phyloP scores from a whole-genome alignment of 768 basidiomycete genomes.

The Xerocomellus amylosporus region DNA sequence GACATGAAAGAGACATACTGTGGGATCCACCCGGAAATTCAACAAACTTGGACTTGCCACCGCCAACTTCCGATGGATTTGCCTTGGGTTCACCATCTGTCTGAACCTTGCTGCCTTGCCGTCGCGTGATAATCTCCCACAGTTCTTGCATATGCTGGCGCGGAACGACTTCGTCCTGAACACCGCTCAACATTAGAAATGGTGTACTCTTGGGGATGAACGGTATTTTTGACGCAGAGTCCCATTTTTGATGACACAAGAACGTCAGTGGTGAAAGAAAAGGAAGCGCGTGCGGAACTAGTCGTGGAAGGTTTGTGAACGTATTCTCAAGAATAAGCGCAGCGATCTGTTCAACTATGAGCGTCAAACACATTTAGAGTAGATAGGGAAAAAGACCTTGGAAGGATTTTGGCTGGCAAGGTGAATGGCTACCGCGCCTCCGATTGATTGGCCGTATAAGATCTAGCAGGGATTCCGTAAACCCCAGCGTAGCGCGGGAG shows the following conservation, averaged over 20 bases:
- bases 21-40: slow-evolving; percentile 55
- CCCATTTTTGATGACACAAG: slow-evolving; percentile 87
- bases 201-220: slow-evolving; percentile 63
- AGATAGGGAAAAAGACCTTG: slow-evolving; percentile 42
- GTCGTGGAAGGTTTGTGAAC: slow-evolving; percentile 77
- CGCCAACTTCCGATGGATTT: slow-evolving; percentile 43
- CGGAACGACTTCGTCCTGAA: slow-evolving; percentile 52
- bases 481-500: background rate
- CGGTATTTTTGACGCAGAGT: slow-evolving; percentile 64
- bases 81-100: slow-evolving; percentile 28
- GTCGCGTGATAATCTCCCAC: slow-evolving; percentile 57
- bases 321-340: slow-evolving; percentile 93
- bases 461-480: slow-evolving; percentile 42
- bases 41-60: slow-evolving; percentile 53
- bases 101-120: slow-evolving; percentile 37
- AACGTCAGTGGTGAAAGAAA: slow-evolving; percentile 68
- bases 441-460: slow-evolving; percentile 83
- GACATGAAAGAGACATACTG: slow-evolving; percentile 39
- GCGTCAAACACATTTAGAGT: background rate
- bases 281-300: slow-evolving; percentile 82
- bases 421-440: slow-evolving; percentile 90
- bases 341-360: slow-evolving; percentile 45
- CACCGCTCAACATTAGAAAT: slow-evolving; percentile 80
- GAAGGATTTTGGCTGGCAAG: slow-evolving; percentile 75
- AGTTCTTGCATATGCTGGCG: slow-evolving; percentile 57